Conservation (phyloP, 106 monocot genomes). For the Agapanthus africanus region DNA sequence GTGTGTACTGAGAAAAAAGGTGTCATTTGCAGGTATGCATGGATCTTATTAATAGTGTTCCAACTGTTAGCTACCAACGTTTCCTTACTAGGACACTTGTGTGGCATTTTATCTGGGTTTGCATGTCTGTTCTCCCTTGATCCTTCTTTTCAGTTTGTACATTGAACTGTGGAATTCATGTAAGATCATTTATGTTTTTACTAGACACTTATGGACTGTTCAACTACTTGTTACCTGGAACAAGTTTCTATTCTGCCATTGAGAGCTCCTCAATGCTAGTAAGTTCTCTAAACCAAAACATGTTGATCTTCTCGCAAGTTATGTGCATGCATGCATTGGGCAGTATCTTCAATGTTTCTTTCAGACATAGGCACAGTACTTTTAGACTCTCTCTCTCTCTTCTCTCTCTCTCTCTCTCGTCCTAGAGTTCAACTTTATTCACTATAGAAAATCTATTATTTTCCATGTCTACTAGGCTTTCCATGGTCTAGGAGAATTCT, state of each 20-base stretch:
- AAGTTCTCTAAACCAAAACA: constrained; percentile 26
- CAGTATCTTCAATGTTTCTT: background rate
- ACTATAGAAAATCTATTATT: background rate
- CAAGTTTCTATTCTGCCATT: constrained; percentile 75
- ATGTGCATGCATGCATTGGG: background rate
- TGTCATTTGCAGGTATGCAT: constrained; percentile 64
- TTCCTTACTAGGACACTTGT: constrained; percentile 87
- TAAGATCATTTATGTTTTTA: constrained; percentile 15
- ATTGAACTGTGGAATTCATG: background rate
- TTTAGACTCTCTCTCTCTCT: background rate
- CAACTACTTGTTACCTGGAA: constrained; percentile 71
- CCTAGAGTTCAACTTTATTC: background rate
- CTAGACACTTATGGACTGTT: constrained; percentile 86
- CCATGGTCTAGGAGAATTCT: background rate
- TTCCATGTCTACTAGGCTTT: background rate
- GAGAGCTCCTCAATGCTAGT: constrained; percentile 75
- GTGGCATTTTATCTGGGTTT: constrained; percentile 97
- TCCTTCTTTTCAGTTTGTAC: background rate
- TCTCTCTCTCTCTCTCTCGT: background rate
- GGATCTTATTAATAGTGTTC: constrained; percentile 87
- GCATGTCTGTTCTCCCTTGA: constrained; percentile 66
- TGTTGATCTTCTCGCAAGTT: background rate
- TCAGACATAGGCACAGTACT: background rate
- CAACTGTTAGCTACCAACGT: constrained; percentile 84
- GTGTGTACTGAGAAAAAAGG: background rate